These are phyloP conservation scores for Crithidia sp. DNA, from an alignment of 208 protist genomes.

Conservation along the genomic window DNA sequence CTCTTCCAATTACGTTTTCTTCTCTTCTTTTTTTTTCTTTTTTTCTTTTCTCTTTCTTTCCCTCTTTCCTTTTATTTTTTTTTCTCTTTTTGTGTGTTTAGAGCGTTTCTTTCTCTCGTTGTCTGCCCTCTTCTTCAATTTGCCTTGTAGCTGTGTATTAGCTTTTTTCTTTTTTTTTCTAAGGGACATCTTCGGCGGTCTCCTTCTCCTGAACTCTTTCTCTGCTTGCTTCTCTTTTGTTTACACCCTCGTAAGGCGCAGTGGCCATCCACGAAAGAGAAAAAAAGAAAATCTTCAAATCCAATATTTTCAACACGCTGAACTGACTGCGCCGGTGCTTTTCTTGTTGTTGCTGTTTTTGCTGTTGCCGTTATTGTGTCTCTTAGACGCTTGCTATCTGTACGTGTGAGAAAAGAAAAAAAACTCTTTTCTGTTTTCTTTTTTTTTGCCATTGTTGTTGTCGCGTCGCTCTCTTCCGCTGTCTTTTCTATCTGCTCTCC, in stretches of 20 bases:
- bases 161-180: constrained; percentile 18
- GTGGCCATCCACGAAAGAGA: neutral
- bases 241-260: too few relatives aligned
- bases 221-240: constrained; percentile 5
- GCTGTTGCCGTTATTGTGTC: too few relatives aligned
- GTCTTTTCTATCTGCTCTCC: neutral
- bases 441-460: neutral
- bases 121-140: too few relatives aligned
- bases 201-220: constrained; percentile 20
- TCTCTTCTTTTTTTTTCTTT: neutral
- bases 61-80: constrained; percentile 21
- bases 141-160: too few relatives aligned
- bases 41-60: neutral
- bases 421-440: neutral
- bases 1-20: neutral
- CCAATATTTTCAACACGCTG: too few relatives aligned
- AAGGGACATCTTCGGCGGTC: neutral
- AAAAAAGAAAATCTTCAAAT: neutral
- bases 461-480: neutral
- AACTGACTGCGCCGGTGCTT: too few relatives aligned
- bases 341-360: too few relatives aligned
- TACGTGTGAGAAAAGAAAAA: neutral
- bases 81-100: neutral
- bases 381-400: too few relatives aligned
- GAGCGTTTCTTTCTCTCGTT: too few relatives aligned